These are phyloP conservation scores for Lathyrus aphaca DNA, from an alignment of 306 rosid species.

Conservation along the genomic window DNA sequence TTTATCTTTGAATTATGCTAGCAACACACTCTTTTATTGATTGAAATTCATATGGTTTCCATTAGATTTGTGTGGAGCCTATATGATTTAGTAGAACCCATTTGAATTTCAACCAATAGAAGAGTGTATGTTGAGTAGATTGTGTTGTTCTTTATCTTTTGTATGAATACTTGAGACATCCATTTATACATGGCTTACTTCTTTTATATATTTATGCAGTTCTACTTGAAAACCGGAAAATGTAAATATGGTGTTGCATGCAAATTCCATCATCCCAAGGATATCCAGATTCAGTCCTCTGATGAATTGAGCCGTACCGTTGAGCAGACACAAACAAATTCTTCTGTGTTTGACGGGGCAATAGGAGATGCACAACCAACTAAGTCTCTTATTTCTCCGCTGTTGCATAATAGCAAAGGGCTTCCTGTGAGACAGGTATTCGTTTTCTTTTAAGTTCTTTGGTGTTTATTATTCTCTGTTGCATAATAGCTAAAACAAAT, in stretches of 20 bases:
- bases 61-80: background rate
- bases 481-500: slow-evolving; percentile 9
- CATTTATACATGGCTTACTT: slow-evolving; percentile 34
- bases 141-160: slow-evolving; percentile 13
- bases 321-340: slow-evolving; percentile 48
- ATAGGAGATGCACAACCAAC: slow-evolving; percentile 47
- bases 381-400: slow-evolving; percentile 55
- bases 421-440: slow-evolving; percentile 93
- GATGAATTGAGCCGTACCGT: slow-evolving; percentile 53
- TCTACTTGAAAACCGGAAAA: slow-evolving; percentile 90
- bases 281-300: slow-evolving; percentile 60
- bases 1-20: slow-evolving; percentile 24
- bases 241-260: slow-evolving; percentile 85
- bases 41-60: background rate
- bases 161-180: slow-evolving; percentile 25
- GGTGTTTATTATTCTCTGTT: slow-evolving; percentile 25
- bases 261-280: slow-evolving; percentile 94
- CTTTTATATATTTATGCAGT: slow-evolving; percentile 52
- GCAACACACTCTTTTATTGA: background rate
- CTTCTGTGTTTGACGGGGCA: slow-evolving; percentile 44
- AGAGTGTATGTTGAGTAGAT: background rate
- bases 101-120: background rate
- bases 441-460: slow-evolving; percentile 26
- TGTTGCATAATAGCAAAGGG: slow-evolving; percentile 79
- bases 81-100: background rate